Evolutionary conservation across 202 grass and related monocot genomes (phyloP).

Genomic region (Dendrocalamus latiflorus): DNA sequence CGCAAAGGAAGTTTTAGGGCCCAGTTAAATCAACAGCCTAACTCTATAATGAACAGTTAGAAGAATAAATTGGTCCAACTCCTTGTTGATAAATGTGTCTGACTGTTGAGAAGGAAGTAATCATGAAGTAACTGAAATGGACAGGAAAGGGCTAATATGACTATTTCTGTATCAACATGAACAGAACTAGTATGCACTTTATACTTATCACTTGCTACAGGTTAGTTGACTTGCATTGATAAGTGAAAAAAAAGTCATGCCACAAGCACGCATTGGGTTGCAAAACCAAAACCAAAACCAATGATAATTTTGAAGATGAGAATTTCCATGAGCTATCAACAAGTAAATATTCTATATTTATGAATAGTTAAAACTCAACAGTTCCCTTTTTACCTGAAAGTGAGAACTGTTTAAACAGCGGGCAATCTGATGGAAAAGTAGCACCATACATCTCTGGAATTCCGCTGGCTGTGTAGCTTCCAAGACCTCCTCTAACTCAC

Average conservation of each 20-base stretch:
- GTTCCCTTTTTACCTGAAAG: slow-evolving; percentile 75
- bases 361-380: neutral
- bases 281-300: slow-evolving; percentile 14
- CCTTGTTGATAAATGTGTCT: neutral
- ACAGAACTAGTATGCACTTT: slow-evolving; percentile 5
- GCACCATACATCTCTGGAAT: slow-evolving; percentile 89
- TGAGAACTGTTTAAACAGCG: slow-evolving; percentile 71
- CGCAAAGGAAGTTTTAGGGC: neutral
- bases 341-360: neutral
- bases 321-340: neutral
- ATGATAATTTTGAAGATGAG: neutral
- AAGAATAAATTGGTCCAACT: neutral
- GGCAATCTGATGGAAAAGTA: slow-evolving; percentile 66
- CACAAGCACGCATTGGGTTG: neutral
- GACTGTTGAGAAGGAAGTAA: neutral
- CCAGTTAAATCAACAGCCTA: neutral
- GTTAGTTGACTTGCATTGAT: slow-evolving; percentile 18
- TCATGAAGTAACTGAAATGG: neutral
- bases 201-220: slow-evolving; percentile 14
- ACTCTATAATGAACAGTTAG: neutral
- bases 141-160: slow-evolving; percentile 6
- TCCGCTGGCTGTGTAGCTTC: slow-evolving; percentile 73
- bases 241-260: slow-evolving; percentile 7
- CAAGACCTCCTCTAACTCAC: slow-evolving; percentile 78
- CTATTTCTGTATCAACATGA: slow-evolving; percentile 23